phyloP scores from a whole-genome alignment of 2,329 filamentous ascomycete species.

The Lasiodiplodia gonubiensis region DNA sequence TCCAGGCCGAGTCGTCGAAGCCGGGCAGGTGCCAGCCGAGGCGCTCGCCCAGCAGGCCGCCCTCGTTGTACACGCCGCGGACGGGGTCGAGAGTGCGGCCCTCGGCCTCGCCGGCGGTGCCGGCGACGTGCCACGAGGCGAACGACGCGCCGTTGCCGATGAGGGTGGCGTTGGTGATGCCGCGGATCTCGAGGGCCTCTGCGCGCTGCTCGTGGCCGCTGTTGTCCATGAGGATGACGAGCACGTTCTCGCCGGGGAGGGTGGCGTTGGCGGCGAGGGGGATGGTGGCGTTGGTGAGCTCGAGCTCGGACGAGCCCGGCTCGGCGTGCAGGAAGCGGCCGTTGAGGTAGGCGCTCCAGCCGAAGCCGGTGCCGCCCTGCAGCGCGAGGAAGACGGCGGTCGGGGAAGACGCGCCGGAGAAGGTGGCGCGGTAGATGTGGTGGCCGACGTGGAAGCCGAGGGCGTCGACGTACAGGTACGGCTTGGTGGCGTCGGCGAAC shows the following conservation, averaged over 20 bases:
- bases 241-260: constrained; percentile 51
- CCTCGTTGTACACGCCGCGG: constrained; percentile 63
- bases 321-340: constrained; percentile 62
- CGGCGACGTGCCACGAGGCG: constrained; percentile 60
- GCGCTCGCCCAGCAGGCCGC: constrained; percentile 63
- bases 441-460: constrained; percentile 51
- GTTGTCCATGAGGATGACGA: constrained; percentile 64
- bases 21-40: constrained; percentile 65
- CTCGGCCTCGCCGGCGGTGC: constrained; percentile 56
- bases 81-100: constrained; percentile 60
- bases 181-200: constrained; percentile 55
- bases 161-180: constrained; percentile 61
- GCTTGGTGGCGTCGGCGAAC: constrained; percentile 44
- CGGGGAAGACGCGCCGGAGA: constrained; percentile 44
- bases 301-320: constrained; percentile 51
- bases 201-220: constrained; percentile 63
- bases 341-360: constrained; percentile 65
- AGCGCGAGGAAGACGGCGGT: constrained; percentile 57
- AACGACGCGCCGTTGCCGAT: constrained; percentile 42
- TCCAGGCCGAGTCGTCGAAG: constrained; percentile 58
- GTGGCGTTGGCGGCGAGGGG: constrained; percentile 53
- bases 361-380: constrained; percentile 62
- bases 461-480: constrained; percentile 50
- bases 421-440: constrained; percentile 50
- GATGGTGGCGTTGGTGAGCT: constrained; percentile 44